Base-by-base conservation (phyloP, 73 alveolate genomes). In the Symbiodinium natans region DNA sequence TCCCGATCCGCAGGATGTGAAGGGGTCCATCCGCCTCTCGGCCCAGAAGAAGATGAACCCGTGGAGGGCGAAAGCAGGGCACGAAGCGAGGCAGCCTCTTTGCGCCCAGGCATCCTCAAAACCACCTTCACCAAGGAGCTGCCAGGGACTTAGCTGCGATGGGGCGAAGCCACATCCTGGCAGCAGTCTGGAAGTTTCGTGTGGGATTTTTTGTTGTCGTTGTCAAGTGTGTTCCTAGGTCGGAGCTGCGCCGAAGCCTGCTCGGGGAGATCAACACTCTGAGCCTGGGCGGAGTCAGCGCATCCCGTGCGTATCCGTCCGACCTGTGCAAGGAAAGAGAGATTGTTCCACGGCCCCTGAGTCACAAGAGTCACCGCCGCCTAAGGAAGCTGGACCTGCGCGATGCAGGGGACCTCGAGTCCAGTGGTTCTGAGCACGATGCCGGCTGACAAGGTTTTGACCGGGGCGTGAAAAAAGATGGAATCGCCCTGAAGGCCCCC, bases 1-100 rank as follows among this genome's bases (percentile, higher is more conserved):
- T 46, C 59, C n/a, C 6, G 59, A 9, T 6, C 59, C 13, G 40
- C 80, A 63, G 80, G 80, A 63, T n/a, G 80, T 63, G 80, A 63
- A 63, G 80, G 80, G 80, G 33, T 63, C 80, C 80, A 63, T 63
- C 33, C 80, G 80, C 80, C 36, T 36, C 80, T 63, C 80, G 36
- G 80, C 9, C 80, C 33, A 36, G 29, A 25, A 29, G 80, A 63
- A 46, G 40, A 63, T 15, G 59, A 46, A 46, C n/a, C 5, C 59
- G 6, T 21, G 59, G 59, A 46, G 71, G 71, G 71, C 2, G 71
- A 52, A 11, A 15, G 71, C n/a, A n/a, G 23, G 1, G 68, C n/a
- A 21, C 68, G 68, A 7, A 52, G 56, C 56, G 56, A 11, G 5
- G 56, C 5, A 21, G 59, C 13, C 59, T 13, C 13, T 46, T 13